Evolutionary conservation across 345 rosid genomes (phyloP).

Genomic region (Moricandia moricandioides): DNA sequence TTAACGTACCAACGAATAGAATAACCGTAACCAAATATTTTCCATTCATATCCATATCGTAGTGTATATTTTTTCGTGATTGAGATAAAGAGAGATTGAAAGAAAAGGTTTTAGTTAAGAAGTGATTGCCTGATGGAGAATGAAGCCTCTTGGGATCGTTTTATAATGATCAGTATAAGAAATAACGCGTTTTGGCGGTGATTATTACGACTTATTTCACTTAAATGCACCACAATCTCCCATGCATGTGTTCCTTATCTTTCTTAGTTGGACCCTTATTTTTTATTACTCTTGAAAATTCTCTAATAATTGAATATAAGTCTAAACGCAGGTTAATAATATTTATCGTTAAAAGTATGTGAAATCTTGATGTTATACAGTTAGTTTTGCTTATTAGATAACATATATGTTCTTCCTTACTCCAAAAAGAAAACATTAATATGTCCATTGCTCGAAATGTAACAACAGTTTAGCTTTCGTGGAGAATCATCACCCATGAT

Average conservation of each 20-base stretch:
- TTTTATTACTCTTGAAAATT: slow-evolving; percentile 16
- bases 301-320: slow-evolving; percentile 28
- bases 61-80: not conserved
- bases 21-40: slow-evolving; percentile 25
- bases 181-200: slow-evolving; percentile 39
- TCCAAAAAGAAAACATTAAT: not conserved
- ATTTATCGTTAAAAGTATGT: not conserved
- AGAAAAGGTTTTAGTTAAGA: slow-evolving; percentile 1
- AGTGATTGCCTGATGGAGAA: slow-evolving; percentile 29
- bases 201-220: slow-evolving; percentile 34
- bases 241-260: slow-evolving; percentile 41
- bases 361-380: not conserved
- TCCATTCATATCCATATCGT: not conserved
- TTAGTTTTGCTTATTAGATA: not conserved
- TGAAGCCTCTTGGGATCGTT: slow-evolving; percentile 25
- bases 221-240: slow-evolving; percentile 33
- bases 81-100: slow-evolving; percentile 8
- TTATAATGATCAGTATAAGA: slow-evolving; percentile 16
- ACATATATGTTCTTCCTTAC: not conserved
- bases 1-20: slow-evolving; percentile 34
- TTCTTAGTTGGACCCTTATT: slow-evolving; percentile 33
- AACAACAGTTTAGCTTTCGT: not conserved
- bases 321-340: slow-evolving; percentile 15
- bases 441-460: not conserved
- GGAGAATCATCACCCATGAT: not conserved